Percentiles rank a stretch among this genome's conserved stretches.
Conservation (phyloP, 176 grass and related monocot species). For the Chloris gayana region DNA sequence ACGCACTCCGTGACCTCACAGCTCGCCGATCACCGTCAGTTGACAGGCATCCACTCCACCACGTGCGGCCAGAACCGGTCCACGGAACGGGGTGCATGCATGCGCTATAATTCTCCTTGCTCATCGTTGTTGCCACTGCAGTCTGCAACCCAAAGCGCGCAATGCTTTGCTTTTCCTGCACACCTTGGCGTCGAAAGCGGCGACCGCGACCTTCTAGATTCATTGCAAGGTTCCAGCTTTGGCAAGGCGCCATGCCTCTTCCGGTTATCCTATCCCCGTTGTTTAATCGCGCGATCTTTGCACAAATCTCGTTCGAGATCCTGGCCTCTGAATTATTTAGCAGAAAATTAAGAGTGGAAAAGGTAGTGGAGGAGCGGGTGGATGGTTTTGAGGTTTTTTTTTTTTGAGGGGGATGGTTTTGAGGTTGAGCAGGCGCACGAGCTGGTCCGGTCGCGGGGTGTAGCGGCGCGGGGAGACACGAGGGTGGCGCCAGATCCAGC, state of each 20-base stretch:
- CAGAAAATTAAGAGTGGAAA: not conserved
- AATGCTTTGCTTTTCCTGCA: not conserved
- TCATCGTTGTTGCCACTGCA: not conserved
- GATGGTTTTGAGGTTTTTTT: no score
- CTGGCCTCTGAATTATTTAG: not conserved
- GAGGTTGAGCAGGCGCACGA: not conserved
- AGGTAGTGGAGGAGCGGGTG: not conserved
- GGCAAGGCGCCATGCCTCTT: not conserved
- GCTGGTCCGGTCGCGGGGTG: slow-evolving; percentile 9
- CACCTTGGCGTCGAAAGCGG: not conserved
- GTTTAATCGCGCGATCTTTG: not conserved
- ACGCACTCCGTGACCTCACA: slow-evolving; percentile 22
- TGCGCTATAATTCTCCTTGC: not conserved
- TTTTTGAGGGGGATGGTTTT: no score
- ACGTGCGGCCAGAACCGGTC: slow-evolving; percentile 4
- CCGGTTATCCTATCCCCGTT: not conserved
- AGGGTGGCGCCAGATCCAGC: slow-evolving; percentile 17
- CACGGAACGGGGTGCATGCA: not conserved
- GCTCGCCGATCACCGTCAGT: not conserved
- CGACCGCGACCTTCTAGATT: slow-evolving; percentile 26
- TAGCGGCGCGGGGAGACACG: slow-evolving; percentile 29
- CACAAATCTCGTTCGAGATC: slow-evolving; percentile 13
- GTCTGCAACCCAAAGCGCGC: not conserved
- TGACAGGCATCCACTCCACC: not conserved
- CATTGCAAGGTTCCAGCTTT: slow-evolving; percentile 22